Evolutionary conservation across 1,139 yeast species (phyloP).

Genomic region (Debaryomycetaceae sp.): DNA sequence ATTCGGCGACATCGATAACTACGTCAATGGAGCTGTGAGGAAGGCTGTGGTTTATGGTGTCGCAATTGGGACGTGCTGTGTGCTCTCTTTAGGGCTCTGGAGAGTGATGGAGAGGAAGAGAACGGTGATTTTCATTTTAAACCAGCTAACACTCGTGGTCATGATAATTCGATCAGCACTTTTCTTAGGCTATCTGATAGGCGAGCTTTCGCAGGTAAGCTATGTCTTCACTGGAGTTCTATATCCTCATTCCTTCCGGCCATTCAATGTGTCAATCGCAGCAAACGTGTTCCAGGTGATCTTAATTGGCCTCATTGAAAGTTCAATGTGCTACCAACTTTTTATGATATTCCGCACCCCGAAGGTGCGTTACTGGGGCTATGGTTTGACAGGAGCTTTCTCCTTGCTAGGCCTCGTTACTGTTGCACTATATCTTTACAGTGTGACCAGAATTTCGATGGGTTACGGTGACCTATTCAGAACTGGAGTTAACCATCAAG

Average conservation of each 20-base stretch:
- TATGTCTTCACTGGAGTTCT: constrained; percentile 48
- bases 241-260: constrained; percentile 20
- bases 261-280: constrained; percentile 45
- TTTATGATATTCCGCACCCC: constrained; percentile 61
- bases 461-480: constrained; percentile 12
- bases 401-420: constrained; percentile 45
- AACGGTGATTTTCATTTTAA: constrained; percentile 68
- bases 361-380: constrained; percentile 37
- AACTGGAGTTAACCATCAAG: constrained; percentile 4
- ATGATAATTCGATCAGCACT: constrained; percentile 57
- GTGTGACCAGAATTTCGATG: constrained; percentile 14
- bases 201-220: constrained; percentile 50
- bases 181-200: constrained; percentile 50
- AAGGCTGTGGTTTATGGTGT: constrained; percentile 19
- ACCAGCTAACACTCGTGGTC: constrained; percentile 54
- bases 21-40: constrained; percentile 6
- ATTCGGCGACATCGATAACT: constrained; percentile 12
- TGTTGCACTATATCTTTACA: constrained; percentile 51
- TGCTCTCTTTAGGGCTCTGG: constrained; percentile 21
- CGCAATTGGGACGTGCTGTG: constrained; percentile 26
- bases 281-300: constrained; percentile 58
- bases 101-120: constrained; percentile 46
- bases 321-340: constrained; percentile 68
- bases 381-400: constrained; percentile 36
- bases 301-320: constrained; percentile 56